These are phyloP conservation scores for Penicillium sp. DNA, from an alignment of 2,329 filamentous ascomycete species.

Conservation along the genomic window DNA sequence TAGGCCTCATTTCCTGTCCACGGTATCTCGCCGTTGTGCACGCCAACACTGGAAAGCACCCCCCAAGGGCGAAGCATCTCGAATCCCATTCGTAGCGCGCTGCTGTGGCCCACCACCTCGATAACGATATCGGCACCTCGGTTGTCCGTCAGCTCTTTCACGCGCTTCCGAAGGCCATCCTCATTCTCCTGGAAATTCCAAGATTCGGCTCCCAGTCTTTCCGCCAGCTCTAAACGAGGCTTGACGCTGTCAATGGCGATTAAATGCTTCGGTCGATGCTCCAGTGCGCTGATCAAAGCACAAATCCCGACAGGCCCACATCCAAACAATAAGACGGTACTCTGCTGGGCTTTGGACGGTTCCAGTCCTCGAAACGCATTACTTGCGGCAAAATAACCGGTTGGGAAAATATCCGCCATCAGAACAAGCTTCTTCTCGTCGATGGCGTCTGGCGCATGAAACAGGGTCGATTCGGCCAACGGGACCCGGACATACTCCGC, in stretches of 20 bases:
- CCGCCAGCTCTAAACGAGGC: constrained; percentile 64
- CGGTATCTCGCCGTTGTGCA: constrained; percentile 65
- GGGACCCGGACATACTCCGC: constrained; percentile 77
- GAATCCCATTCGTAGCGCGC: constrained; percentile 62
- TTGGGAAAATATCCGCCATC: constrained; percentile 89
- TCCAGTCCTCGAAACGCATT: constrained; percentile 63
- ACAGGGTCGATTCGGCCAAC: constrained; percentile 68
- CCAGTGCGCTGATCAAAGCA: constrained; percentile 66
- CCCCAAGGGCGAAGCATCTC: constrained; percentile 68
- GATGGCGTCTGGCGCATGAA: constrained; percentile 63
- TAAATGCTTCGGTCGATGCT: constrained; percentile 64
- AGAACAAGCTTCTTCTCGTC: constrained; percentile 68
- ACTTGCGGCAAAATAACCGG: constrained; percentile 68
- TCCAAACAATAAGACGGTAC: constrained; percentile 63
- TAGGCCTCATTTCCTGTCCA: constrained; percentile 59
- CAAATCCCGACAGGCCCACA: constrained; percentile 80
- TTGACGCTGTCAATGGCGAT: constrained; percentile 74
- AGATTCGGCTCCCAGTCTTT: constrained; percentile 67
- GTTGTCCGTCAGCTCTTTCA: constrained; percentile 68
- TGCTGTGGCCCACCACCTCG: constrained; percentile 65
- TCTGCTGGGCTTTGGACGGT: constrained; percentile 37
- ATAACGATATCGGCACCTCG: constrained; percentile 79
- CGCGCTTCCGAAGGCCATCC: constrained; percentile 49
- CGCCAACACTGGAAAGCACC: constrained; percentile 64
- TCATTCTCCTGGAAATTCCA: constrained; percentile 67